phyloP scores from a whole-genome alignment of 306 rosid genomes.

The Hippophae rhamnoides region DNA sequence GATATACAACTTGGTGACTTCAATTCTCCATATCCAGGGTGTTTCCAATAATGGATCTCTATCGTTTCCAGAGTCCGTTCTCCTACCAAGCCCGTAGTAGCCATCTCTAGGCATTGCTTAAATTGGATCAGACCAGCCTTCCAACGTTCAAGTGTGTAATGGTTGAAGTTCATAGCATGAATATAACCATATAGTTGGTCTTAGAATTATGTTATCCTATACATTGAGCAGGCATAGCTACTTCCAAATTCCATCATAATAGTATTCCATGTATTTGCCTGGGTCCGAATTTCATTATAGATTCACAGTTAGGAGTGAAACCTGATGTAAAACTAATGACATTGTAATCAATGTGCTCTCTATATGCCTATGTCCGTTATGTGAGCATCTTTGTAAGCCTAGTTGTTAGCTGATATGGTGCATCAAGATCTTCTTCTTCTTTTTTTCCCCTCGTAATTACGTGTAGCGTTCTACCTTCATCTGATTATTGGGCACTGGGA shows the following conservation, averaged over 20 bases:
- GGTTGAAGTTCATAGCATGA: neutral
- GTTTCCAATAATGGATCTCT: conserved; percentile 82
- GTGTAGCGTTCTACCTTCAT: too few relatives aligned
- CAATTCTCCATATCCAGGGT: conserved; percentile 65
- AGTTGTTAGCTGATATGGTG: too few relatives aligned
- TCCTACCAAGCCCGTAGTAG: conserved; percentile 41
- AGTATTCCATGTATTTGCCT: neutral
- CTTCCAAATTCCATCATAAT: neutral
- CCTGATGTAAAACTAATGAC: too few relatives aligned
- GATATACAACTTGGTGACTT: conserved; percentile 82
- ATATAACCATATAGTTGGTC: conserved; percentile 5
- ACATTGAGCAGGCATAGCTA: too few relatives aligned
- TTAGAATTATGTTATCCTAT: neutral
- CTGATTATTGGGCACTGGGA: too few relatives aligned
- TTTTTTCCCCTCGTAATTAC: too few relatives aligned
- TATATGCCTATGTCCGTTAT: too few relatives aligned
- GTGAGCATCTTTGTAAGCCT: too few relatives aligned
- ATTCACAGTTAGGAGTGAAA: too few relatives aligned
- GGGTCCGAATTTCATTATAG: too few relatives aligned
- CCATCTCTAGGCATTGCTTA: neutral
- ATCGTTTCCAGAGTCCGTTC: conserved; percentile 52
- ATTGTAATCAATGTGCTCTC: too few relatives aligned
- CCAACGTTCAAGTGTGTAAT: neutral
- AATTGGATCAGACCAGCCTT: conserved; percentile 3
- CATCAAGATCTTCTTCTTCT: too few relatives aligned